These are phyloP conservation scores for Raffaelea ambrosiae DNA, from an alignment of 2,329 filamentous ascomycete genomes.

Conservation along the genomic window DNA sequence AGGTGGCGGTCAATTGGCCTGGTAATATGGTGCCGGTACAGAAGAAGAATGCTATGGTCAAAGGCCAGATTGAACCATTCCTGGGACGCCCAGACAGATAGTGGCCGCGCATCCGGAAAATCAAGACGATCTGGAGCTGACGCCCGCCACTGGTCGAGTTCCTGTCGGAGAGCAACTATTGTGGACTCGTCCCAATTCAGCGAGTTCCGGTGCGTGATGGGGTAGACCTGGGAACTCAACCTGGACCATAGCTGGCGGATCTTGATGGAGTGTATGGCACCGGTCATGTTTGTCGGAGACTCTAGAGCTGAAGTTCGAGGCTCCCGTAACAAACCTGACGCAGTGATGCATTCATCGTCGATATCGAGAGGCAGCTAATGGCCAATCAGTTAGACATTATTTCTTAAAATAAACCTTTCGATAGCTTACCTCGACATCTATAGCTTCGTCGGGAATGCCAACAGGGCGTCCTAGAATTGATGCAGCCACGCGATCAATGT, in stretches of 20 bases:
- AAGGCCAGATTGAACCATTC: conserved; percentile 30
- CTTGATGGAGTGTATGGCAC: conserved; percentile 20
- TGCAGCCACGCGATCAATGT: conserved; percentile 16
- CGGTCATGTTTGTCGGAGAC: conserved; percentile 20
- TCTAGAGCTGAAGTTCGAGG: conserved; percentile 10
- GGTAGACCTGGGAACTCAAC: conserved; percentile 18
- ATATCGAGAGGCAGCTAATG: conserved; percentile 19
- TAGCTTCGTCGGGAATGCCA: conserved; percentile 16
- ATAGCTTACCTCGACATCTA: conserved; percentile 19
- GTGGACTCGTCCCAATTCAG: neutral
- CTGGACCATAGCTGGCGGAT: conserved; percentile 21
- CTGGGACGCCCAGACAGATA: conserved; percentile 25
- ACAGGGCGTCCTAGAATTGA: conserved; percentile 19
- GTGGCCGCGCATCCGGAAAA: neutral
- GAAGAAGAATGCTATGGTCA: conserved; percentile 27
- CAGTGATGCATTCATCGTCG: conserved; percentile 19
- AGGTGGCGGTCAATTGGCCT: neutral
- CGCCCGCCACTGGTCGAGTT: conserved; percentile 19
- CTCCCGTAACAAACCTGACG: conserved; percentile 12
- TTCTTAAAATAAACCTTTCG: too few relatives aligned
- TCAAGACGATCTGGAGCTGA: neutral
- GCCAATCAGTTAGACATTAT: neutral
- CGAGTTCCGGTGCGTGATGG: conserved; percentile 4
- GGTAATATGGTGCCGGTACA: conserved; percentile 23
- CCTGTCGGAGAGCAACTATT: conserved; percentile 9